phyloP scores from a whole-genome alignment of 495 filamentous ascomycete species.

The Annulohypoxylon stygium region DNA sequence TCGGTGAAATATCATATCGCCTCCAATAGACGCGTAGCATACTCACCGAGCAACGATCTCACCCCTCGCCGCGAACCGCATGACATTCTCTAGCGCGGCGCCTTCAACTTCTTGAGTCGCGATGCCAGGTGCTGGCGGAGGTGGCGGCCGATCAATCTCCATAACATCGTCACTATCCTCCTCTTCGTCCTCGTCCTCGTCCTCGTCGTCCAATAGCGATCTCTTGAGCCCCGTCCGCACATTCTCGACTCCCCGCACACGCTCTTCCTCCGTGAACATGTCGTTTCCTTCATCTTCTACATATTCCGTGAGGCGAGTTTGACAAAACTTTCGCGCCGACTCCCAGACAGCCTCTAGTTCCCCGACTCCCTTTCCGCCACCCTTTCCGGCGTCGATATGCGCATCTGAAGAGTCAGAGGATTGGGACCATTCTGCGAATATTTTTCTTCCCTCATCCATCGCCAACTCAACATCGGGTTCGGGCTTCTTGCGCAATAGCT shows the following conservation, averaged over 20 bases:
- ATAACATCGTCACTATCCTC: slow-evolving; percentile 62
- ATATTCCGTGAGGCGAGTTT: slow-evolving; percentile 55
- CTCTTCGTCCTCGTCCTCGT: slow-evolving; percentile 69
- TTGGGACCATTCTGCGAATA: slow-evolving; percentile 43
- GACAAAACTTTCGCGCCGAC: slow-evolving; percentile 56
- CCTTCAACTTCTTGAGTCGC: slow-evolving; percentile 51
- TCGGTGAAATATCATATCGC: background rate
- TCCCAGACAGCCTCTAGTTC: slow-evolving; percentile 58
- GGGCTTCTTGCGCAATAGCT: slow-evolving; percentile 82
- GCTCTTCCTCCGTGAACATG: slow-evolving; percentile 76
- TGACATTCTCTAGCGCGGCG: slow-evolving; percentile 60
- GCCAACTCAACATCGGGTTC: slow-evolving; percentile 80
- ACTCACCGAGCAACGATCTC: slow-evolving; percentile 36
- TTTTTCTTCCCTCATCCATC: slow-evolving; percentile 71
- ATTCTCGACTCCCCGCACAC: slow-evolving; percentile 73
- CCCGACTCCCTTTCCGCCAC: slow-evolving; percentile 49
- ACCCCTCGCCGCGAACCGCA: slow-evolving; percentile 70
- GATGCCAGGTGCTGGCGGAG: slow-evolving; percentile 49
- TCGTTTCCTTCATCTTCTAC: slow-evolving; percentile 64
- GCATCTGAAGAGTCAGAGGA: slow-evolving; percentile 20
- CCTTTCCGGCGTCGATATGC: background rate
- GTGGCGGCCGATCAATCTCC: slow-evolving; percentile 58
- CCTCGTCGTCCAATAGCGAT: slow-evolving; percentile 69
- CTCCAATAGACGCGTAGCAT: background rate
- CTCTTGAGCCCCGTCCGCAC: slow-evolving; percentile 76